These are phyloP conservation scores for Penicillium mononematosum DNA, from an alignment of 495 filamentous ascomycete species.

Conservation along the genomic window DNA sequence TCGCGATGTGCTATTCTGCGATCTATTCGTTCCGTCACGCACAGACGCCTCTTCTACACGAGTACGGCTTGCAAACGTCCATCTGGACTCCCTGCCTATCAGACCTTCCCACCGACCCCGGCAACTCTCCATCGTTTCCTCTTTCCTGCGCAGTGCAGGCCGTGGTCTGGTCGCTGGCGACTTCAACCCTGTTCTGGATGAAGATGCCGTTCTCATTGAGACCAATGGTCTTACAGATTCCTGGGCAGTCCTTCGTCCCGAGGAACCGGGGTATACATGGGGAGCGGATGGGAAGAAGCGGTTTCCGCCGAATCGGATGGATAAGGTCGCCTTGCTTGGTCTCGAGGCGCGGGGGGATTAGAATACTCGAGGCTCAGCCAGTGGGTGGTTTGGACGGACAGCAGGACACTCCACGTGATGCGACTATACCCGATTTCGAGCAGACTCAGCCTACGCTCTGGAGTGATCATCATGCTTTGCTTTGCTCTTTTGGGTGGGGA, in stretches of 20 bases:
- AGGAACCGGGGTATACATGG: conserved; percentile 24
- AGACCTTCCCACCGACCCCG: conserved; percentile 24
- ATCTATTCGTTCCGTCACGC: conserved; percentile 19
- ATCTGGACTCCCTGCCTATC: conserved; percentile 27
- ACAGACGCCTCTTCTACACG: conserved; percentile 1
- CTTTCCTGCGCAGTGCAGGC: conserved; percentile 17
- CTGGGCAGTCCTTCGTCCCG: conserved; percentile 19
- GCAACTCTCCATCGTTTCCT: conserved; percentile 22
- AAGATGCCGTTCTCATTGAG: conserved; percentile 19
- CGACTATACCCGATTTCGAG: neutral
- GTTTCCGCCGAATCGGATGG: conserved; percentile 26
- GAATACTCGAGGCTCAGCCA: conserved; percentile 12
- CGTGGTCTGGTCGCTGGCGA: conserved; percentile 29
- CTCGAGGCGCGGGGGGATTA: conserved; percentile 16
- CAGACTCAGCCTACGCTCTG: neutral
- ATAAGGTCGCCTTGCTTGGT: conserved; percentile 24
- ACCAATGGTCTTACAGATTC: conserved; percentile 22
- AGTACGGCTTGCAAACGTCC: conserved; percentile 23
- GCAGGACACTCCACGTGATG: neutral
- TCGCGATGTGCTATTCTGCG: conserved; percentile 28
- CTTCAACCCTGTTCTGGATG: conserved; percentile 29
- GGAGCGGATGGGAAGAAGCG: conserved; percentile 19
- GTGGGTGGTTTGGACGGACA: neutral
- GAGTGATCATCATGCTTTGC: conserved; percentile 17
- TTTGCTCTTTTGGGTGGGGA: conserved; percentile 4